These are phyloP conservation scores for Beauveria sp. DNA, from an alignment of 2,329 filamentous ascomycete genomes.

Conservation along the genomic window DNA sequence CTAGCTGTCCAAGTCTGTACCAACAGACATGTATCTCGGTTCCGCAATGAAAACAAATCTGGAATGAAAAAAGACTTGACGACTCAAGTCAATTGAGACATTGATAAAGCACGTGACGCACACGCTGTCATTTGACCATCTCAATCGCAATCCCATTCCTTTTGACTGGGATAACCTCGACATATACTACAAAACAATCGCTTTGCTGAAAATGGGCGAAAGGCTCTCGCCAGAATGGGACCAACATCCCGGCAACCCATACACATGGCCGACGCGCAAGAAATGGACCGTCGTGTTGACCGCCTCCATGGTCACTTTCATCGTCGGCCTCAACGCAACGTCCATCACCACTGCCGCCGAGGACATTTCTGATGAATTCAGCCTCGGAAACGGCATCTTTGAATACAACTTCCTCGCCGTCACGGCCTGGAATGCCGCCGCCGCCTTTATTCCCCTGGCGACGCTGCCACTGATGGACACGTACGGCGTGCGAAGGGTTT, in stretches of 20 bases:
- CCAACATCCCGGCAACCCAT: constrained; percentile 6
- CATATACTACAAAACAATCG: no score
- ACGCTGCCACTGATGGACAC: constrained; percentile 15
- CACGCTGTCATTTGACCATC: no score
- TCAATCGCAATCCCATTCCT: no score
- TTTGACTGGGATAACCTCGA: no score
- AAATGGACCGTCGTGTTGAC: constrained; percentile 13
- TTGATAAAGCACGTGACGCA: no score
- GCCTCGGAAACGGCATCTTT: background rate
- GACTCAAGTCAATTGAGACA: no score
- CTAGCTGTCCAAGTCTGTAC: no score
- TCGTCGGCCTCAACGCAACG: constrained; percentile 13
- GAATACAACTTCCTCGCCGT: constrained; percentile 12
- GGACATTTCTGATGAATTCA: constrained; percentile 1
- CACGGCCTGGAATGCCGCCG: constrained; percentile 13
- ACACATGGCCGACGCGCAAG: constrained; percentile 5
- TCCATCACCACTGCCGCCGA: constrained; percentile 13
- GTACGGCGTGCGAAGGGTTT: constrained; percentile 11
- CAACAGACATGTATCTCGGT: background rate
- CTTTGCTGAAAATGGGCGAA: background rate
- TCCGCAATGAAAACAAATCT: background rate
- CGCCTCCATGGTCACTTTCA: constrained; percentile 6
- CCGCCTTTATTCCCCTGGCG: constrained; percentile 6
- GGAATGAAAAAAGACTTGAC: background rate
- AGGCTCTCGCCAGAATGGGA: background rate